These are phyloP conservation scores for Volvox africanus DNA, from an alignment of 139 green algal species.

Conservation along the genomic window DNA sequence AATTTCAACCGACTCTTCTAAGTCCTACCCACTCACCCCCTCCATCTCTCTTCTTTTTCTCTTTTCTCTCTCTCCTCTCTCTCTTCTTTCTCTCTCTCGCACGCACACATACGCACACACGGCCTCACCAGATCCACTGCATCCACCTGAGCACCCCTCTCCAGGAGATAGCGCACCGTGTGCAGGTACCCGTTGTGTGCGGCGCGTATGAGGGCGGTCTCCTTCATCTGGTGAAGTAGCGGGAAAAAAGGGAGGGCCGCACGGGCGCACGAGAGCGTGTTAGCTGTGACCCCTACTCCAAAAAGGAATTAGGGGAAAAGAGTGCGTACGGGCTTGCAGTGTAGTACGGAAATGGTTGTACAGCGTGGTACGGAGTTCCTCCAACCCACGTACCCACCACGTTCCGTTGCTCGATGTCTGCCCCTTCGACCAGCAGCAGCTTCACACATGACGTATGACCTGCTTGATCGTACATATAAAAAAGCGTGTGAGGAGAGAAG, in stretches of 20 bases:
- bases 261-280: too few relatives aligned
- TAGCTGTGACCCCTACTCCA: too few relatives aligned
- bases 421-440: constrained; percentile 88
- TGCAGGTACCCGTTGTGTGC: constrained; percentile 94
- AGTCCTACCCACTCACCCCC: too few relatives aligned
- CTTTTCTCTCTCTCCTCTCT: too few relatives aligned
- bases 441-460: constrained; percentile 79
- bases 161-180: constrained; percentile 84
- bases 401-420: constrained; percentile 92
- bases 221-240: constrained; percentile 82
- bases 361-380: too few relatives aligned
- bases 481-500: too few relatives aligned
- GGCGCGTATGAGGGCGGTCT: constrained; percentile 86
- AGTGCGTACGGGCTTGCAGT: too few relatives aligned
- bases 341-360: too few relatives aligned
- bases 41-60: too few relatives aligned
- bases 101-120: background rate
- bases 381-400: constrained; percentile 68
- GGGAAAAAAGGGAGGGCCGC: too few relatives aligned
- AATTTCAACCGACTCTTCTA: too few relatives aligned
- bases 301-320: too few relatives aligned
- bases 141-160: constrained; percentile 80
- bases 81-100: constrained; percentile 47
- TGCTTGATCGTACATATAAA: constrained; percentile 37
- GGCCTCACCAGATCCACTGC: constrained; percentile 80